Evolutionary conservation across 345 rosid genomes (phyloP).

Genomic region (Iberis pinnata): DNA sequence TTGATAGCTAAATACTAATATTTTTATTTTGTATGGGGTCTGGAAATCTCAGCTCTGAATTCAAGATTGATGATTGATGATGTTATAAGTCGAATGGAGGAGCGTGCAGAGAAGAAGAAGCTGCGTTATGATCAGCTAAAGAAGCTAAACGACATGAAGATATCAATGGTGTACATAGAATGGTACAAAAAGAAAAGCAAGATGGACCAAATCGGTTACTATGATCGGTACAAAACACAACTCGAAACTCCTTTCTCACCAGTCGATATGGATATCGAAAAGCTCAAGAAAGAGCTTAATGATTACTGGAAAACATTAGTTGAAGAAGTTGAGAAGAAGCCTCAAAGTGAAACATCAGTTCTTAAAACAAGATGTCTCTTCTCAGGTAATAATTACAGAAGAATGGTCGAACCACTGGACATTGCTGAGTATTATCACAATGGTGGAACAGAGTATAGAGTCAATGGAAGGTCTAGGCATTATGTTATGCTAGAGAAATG

Average conservation of each 20-base stretch:
- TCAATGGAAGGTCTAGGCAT: slow-evolving; percentile 41
- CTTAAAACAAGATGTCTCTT: slow-evolving; percentile 35
- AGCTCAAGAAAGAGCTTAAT: slow-evolving; percentile 26
- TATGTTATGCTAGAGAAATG: slow-evolving; percentile 45
- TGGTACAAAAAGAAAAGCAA: slow-evolving; percentile 45
- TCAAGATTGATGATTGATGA: background rate
- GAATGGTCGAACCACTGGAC: slow-evolving; percentile 74
- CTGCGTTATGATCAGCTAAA: slow-evolving; percentile 13
- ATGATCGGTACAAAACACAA: slow-evolving; percentile 44
- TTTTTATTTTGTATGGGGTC: too few relatives aligned
- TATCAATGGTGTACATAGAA: slow-evolving; percentile 36
- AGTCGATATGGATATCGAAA: background rate
- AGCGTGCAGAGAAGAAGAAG: slow-evolving; percentile 22
- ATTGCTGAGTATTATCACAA: slow-evolving; percentile 51
- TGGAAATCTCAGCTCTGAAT: too few relatives aligned
- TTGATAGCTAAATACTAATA: too few relatives aligned
- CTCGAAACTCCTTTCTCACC: accelerated
- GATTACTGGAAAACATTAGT: slow-evolving; percentile 45
- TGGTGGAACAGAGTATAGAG: slow-evolving; percentile 28
- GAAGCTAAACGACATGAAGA: slow-evolving; percentile 39
- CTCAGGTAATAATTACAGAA: slow-evolving; percentile 46
- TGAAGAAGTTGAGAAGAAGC: slow-evolving; percentile 44
- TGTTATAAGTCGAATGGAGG: slow-evolving; percentile 24
- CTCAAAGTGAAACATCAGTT: slow-evolving; percentile 34
- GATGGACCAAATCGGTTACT: slow-evolving; percentile 40